These are phyloP conservation scores for Meyerozyma guilliermondii DNA, from an alignment of 1,139 yeast genomes.

Conservation along the genomic window DNA sequence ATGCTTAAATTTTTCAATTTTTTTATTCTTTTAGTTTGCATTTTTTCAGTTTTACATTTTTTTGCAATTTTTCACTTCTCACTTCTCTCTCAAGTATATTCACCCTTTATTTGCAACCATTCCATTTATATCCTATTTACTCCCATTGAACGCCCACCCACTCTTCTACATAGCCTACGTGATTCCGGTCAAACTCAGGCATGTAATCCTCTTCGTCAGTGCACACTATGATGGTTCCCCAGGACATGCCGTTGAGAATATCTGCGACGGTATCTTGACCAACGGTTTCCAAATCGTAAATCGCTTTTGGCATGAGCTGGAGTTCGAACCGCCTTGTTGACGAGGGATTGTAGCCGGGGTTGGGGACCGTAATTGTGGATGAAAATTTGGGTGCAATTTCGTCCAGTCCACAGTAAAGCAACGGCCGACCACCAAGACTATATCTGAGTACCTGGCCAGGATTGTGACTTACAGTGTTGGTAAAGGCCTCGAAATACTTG, in stretches of 20 bases:
- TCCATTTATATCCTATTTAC: constrained; percentile 15
- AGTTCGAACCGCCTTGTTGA: constrained; percentile 68
- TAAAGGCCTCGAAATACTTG: constrained; percentile 71
- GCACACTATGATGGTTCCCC: constrained; percentile 91
- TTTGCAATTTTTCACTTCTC: not conserved
- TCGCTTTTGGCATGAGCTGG: constrained; percentile 92
- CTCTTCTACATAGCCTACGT: constrained; percentile 83
- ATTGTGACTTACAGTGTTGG: constrained; percentile 69
- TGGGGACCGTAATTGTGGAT: constrained; percentile 34
- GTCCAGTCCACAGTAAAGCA: constrained; percentile 65
- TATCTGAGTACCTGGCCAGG: constrained; percentile 85
- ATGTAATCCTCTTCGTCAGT: constrained; percentile 72
- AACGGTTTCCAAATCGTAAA: constrained; percentile 64
- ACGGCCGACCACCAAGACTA: constrained; percentile 68
- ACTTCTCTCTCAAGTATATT: no score
- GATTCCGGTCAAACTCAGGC: constrained; percentile 54
- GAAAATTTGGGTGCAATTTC: constrained; percentile 42
- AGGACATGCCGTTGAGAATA: constrained; percentile 78
- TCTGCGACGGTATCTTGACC: constrained; percentile 33
- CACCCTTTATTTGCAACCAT: constrained; percentile 1
- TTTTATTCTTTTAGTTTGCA: no score
- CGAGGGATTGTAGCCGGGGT: constrained; percentile 58
- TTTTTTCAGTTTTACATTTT: no score
- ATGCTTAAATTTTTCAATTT: no score
- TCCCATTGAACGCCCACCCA: constrained; percentile 98